Percentiles rank a stretch among this genome's conserved stretches.
phyloP scores from a whole-genome alignment of 1,284 basidiomycete genomes.

The Cystobasidium sp. region DNA sequence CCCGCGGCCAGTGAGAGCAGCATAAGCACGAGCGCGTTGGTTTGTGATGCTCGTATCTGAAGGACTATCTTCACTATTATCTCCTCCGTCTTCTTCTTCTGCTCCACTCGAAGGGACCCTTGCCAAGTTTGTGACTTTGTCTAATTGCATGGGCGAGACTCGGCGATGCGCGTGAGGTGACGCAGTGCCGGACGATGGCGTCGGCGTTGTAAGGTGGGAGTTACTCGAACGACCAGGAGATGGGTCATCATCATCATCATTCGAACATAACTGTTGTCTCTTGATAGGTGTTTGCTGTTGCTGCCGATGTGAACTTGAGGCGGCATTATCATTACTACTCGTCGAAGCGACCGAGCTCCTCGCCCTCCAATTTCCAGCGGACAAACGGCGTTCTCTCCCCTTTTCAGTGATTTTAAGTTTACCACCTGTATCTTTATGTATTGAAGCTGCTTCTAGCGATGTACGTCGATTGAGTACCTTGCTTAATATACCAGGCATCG shows the following conservation, averaged over 20 bases:
- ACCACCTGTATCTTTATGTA: constrained; percentile 12
- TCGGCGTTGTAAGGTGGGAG: background rate
- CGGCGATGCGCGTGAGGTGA: background rate
- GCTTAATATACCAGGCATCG: constrained; percentile 10
- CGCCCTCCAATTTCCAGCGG: constrained; percentile 4
- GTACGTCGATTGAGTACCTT: background rate
- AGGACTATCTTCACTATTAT: background rate
- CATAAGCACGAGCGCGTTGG: constrained; percentile 29
- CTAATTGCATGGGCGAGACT: constrained; percentile 9
- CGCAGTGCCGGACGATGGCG: background rate
- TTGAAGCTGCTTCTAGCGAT: background rate
- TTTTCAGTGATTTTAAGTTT: constrained; percentile 9
- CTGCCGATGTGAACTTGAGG: background rate
- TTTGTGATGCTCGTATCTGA: constrained; percentile 21
- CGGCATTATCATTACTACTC: constrained; percentile 7
- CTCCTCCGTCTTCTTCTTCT: constrained; percentile 7
- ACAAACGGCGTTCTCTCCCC: constrained; percentile 23
- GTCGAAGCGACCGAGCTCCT: constrained; percentile 11
- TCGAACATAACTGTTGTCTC: background rate
- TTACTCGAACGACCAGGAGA: too few relatives aligned
- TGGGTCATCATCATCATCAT: too few relatives aligned
- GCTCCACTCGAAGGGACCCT: background rate
- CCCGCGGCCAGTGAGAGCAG: constrained; percentile 19
- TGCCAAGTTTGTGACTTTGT: background rate
- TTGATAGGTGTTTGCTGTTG: background rate